Base-by-base conservation (phyloP, 148 eudicot genomes). In the Rhododendron vialii region DNA sequence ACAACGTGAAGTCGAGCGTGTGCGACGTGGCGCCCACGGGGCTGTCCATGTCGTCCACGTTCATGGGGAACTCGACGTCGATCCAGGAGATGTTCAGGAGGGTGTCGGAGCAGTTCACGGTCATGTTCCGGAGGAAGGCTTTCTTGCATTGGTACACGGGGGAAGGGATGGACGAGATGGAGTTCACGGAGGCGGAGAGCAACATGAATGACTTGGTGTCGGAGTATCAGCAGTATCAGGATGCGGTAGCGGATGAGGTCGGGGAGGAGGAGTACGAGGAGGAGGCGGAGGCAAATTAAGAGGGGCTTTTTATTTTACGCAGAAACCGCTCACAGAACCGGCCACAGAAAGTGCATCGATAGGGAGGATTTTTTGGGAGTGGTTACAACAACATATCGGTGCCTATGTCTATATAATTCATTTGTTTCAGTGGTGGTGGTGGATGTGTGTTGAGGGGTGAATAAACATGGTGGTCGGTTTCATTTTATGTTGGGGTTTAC, bases 91-190 rank as follows among this genome's bases (percentile, higher is more conserved):
- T 81, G 83, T 81, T 81, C 14, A 12, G 82, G 26, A 28, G 82
- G 18, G 82, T 78, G 18, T 78, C 82, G 15, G 84, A 82, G 75
- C 84, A 82, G 75, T 82, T 82, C 4, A 82, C 84, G 33, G 84
- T 61, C 2, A 82, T 82, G 84, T 82, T 82, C 24, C 24, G 84
- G 51, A 82, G 84, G 51, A 82, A 82, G 84, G 84, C 84, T 22
- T 82, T 82, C 84, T 82, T 82, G 84, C 84, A 82, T 63, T 82
- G 84, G 84, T 82, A 82, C 9, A 82, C 84, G 0, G 84, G 84
- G 14, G 84, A 82, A 26, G 84, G 84, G 69, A 82, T 82, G 84
- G 84, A 82, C 41, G 84, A 82, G 75, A 82, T 82, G 84, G 84
- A 82, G 75, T 82, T 82, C 24, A 82, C 84, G 0, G 82, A 78